Conservation (phyloP, 495 filamentous ascomycete species). For the Eremomyces bilateralis region DNA sequence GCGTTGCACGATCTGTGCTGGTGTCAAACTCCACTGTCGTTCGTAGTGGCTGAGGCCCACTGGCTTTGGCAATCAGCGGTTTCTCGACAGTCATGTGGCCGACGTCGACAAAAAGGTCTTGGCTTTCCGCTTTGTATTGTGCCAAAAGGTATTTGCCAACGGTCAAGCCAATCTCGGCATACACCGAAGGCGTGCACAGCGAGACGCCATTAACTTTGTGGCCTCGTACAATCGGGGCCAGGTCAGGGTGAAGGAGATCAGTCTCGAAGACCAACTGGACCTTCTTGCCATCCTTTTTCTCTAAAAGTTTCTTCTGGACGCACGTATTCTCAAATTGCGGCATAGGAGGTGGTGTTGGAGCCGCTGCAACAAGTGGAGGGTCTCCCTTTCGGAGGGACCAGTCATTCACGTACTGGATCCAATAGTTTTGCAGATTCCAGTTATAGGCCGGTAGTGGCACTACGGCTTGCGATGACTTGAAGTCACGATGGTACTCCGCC, state of each 20-base stretch:
- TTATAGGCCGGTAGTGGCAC: constrained; percentile 51
- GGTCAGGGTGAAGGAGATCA: constrained; percentile 36
- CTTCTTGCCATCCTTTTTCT: constrained; percentile 29
- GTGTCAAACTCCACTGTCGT: too few species aligned
- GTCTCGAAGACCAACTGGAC: constrained; percentile 41
- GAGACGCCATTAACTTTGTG: constrained; percentile 47
- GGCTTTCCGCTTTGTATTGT: constrained; percentile 21
- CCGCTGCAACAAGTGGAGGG: constrained; percentile 10
- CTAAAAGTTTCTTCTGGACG: constrained; percentile 26
- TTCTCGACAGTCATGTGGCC: constrained; percentile 6
- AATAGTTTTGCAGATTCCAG: constrained; percentile 66
- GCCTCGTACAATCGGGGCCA: constrained; percentile 40
- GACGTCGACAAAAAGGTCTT: constrained; percentile 4
- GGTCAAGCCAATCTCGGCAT: constrained; percentile 60
- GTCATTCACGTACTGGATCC: constrained; percentile 51
- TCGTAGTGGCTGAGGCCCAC: too few species aligned
- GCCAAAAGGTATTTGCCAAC: constrained; percentile 45
- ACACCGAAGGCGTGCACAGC: constrained; percentile 34
- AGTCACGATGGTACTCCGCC: constrained; percentile 62
- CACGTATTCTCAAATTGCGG: constrained; percentile 16
- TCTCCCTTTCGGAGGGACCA: constrained; percentile 28
- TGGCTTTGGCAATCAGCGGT: constrained; percentile 4
- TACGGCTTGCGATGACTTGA: constrained; percentile 33
- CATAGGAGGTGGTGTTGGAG: too few species aligned
- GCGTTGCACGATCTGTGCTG: too few species aligned